Conservation (phyloP, 768 basidiomycete genomes). For the Rossbeevera mucosa region DNA sequence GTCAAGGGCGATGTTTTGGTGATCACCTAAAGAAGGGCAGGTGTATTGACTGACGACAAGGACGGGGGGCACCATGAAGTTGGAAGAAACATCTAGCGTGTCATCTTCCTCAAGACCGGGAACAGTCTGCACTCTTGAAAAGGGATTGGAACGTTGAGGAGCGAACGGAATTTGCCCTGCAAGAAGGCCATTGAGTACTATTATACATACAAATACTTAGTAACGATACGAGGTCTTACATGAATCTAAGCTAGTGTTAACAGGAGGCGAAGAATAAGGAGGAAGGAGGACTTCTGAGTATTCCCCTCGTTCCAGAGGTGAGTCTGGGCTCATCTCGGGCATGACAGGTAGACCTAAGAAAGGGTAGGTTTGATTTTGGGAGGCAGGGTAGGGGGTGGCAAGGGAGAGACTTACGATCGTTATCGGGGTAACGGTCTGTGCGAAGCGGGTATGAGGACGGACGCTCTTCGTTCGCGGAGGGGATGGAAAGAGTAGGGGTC, state of each 20-base stretch:
- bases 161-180: constrained; percentile 38
- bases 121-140: constrained; percentile 20
- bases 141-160: constrained; percentile 27
- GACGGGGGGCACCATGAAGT: constrained; percentile 7
- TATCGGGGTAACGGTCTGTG: constrained; percentile 24
- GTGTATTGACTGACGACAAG: constrained; percentile 9
- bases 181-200: constrained; percentile 60
- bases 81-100: constrained; percentile 21
- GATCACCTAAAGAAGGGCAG: constrained; percentile 11
- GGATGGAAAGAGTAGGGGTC: constrained; percentile 45
- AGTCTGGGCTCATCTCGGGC: constrained; percentile 32
- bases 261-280: constrained; percentile 32
- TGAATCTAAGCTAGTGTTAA: constrained; percentile 56
- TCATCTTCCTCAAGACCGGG: constrained; percentile 15
- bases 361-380: not conserved
- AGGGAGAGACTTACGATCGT: constrained; percentile 22
- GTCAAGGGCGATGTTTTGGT: constrained; percentile 20
- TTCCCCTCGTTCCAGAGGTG: constrained; percentile 29
- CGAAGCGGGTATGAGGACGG: constrained; percentile 34
- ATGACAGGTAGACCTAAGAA: constrained; percentile 27
- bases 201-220: constrained; percentile 63
- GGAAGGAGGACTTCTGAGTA: constrained; percentile 30
- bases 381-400: not conserved
- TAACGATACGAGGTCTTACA: constrained; percentile 73
- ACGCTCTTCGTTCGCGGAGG: constrained; percentile 38